Percentiles rank a stretch among this genome's conserved stretches.
Evolutionary conservation across 1,284 basidiomycete genomes (phyloP).

Genomic region (Sporisorium iseilematis-ciliati): DNA sequence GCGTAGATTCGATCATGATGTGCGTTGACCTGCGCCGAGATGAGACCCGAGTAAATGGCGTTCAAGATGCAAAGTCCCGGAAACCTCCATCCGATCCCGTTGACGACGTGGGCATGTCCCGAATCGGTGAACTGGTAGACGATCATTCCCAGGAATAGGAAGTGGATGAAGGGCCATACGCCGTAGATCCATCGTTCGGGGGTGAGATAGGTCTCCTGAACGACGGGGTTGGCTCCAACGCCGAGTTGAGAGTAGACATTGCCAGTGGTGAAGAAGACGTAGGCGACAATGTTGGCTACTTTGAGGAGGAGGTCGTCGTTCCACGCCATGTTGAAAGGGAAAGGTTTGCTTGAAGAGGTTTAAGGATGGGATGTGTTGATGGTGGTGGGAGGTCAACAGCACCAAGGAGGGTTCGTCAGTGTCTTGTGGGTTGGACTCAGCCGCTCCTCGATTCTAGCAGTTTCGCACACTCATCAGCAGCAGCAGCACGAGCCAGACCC

Average conservation of each 20-base stretch:
- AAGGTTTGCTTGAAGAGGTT: background rate
- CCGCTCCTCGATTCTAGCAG: constrained; percentile 3
- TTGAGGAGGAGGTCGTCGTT: constrained; percentile 64
- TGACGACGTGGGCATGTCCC: constrained; percentile 85
- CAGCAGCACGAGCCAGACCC: background rate
- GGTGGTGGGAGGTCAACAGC: background rate
- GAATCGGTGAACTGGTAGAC: constrained; percentile 70
- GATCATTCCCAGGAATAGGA: constrained; percentile 80
- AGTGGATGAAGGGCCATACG: constrained; percentile 83
- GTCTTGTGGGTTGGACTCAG: background rate
- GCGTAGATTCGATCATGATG: constrained; percentile 76
- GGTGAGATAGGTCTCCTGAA: constrained; percentile 83
- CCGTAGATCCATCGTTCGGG: constrained; percentile 88
- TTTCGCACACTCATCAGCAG: constrained; percentile 9
- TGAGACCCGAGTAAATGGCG: constrained; percentile 82
- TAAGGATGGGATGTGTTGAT: background rate
- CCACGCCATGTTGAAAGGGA: constrained; percentile 38
- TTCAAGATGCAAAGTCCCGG: constrained; percentile 86
- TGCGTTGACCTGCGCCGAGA: constrained; percentile 42
- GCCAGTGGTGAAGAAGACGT: constrained; percentile 84
- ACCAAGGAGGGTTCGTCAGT: background rate
- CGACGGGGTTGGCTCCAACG: constrained; percentile 27
- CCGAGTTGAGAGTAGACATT: constrained; percentile 85
- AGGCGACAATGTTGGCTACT: constrained; percentile 83
- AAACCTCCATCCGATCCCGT: constrained; percentile 88